Evolutionary conservation across 129 eudicot genomes (phyloP).

Genomic region (Pittosporum tobira): DNA sequence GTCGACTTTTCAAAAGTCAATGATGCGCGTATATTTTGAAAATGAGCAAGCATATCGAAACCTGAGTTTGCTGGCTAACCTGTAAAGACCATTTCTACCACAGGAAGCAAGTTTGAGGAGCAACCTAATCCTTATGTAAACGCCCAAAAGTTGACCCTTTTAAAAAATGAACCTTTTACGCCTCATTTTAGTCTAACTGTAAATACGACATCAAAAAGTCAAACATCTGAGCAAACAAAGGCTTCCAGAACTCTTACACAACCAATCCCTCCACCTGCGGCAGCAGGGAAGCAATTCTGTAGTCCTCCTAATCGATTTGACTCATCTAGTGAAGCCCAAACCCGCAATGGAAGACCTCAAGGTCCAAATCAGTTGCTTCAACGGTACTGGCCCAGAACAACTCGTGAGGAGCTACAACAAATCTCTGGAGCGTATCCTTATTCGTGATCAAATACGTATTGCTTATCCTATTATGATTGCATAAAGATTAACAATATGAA

Average conservation of each 20-base stretch:
- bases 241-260: slow-evolving; percentile 25
- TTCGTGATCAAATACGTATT: not conserved
- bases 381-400: slow-evolving; percentile 47
- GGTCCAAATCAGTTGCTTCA: slow-evolving; percentile 40
- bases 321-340: slow-evolving; percentile 38
- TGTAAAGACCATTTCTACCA: slow-evolving; percentile 8
- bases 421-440: slow-evolving; percentile 69
- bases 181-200: slow-evolving; percentile 27
- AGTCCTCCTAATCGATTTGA: slow-evolving; percentile 25
- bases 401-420: slow-evolving; percentile 58
- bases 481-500: not conserved
- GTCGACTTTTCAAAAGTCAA: too few relatives aligned
- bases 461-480: not conserved
- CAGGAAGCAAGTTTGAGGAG: slow-evolving; percentile 45
- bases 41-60: too few relatives aligned
- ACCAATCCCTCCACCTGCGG: slow-evolving; percentile 15
- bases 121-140: slow-evolving; percentile 23
- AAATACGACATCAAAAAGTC: slow-evolving; percentile 25
- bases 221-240: slow-evolving; percentile 25
- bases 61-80: slow-evolving; percentile 9
- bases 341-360: slow-evolving; percentile 30
- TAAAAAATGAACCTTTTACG: slow-evolving; percentile 23
- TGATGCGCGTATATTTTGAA: too few relatives aligned
- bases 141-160: slow-evolving; percentile 25
- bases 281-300: slow-evolving; percentile 26